Conservation (phyloP, 768 basidiomycete species). For the Auricularia sp. region DNA sequence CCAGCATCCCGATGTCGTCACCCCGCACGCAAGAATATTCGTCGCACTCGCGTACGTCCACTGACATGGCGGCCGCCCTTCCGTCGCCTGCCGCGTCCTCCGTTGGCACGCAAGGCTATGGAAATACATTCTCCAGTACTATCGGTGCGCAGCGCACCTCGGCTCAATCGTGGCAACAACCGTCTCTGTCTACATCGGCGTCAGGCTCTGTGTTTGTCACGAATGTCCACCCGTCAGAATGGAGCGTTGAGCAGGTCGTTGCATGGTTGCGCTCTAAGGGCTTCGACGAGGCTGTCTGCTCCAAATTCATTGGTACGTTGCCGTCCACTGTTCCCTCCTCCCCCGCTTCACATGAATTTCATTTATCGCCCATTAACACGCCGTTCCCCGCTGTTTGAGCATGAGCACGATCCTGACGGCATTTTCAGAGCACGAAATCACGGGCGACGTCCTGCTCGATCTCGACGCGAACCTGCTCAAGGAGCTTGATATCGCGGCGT, state of each 20-base stretch:
- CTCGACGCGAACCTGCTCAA: conserved; percentile 88
- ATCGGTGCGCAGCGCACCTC: conserved; percentile 1
- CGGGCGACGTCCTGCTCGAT: conserved; percentile 92
- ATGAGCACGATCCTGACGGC: background rate
- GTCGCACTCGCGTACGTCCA: background rate
- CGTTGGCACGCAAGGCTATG: background rate
- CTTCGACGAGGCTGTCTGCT: conserved; percentile 73
- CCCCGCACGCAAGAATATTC: background rate
- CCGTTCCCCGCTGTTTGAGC: too few species aligned
- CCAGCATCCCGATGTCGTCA: background rate
- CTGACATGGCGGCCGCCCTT: conserved; percentile 1
- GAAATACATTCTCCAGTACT: background rate
- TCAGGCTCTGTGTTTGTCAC: conserved; percentile 4
- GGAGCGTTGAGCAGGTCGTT: conserved; percentile 82
- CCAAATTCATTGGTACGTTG: conserved; percentile 73
- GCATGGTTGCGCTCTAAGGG: conserved; percentile 80
- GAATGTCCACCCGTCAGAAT: conserved; percentile 48
- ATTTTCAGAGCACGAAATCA: conserved; percentile 87
- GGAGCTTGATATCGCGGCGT: conserved; percentile 89
- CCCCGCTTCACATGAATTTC: conserved; percentile 6
- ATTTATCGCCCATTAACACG: background rate
- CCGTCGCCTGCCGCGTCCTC: conserved; percentile 8
- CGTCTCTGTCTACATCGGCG: background rate
- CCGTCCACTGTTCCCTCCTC: background rate
- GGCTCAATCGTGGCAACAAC: background rate